These are phyloP conservation scores for Exobasidium cylindrosporum DNA, from an alignment of 1,284 basidiomycete genomes.

Conservation along the genomic window DNA sequence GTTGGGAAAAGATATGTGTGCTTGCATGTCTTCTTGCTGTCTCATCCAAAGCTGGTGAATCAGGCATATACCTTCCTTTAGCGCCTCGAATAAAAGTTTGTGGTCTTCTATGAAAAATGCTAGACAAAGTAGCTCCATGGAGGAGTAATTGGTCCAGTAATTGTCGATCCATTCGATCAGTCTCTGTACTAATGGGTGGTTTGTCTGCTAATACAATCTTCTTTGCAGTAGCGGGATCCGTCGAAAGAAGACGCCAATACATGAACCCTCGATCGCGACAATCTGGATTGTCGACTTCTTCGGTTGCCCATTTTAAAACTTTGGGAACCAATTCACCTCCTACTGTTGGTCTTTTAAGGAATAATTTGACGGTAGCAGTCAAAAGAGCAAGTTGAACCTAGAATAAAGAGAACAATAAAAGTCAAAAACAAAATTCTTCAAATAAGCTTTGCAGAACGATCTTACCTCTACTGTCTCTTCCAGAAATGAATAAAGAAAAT, in stretches of 20 bases:
- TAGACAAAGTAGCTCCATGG: constrained; percentile 43
- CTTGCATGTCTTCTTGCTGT: constrained; percentile 35
- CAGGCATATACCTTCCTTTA: constrained; percentile 30
- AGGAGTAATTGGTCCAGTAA: constrained; percentile 51
- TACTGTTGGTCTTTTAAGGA: constrained; percentile 87
- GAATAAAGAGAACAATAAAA: no score
- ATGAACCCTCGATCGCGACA: constrained; percentile 95
- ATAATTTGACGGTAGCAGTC: constrained; percentile 93
- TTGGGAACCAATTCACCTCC: constrained; percentile 89
- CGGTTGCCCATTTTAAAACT: constrained; percentile 93
- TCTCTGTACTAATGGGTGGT: constrained; percentile 94
- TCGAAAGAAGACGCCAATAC: constrained; percentile 96
- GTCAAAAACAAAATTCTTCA: background rate
- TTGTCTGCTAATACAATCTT: constrained; percentile 89
- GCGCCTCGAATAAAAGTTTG: constrained; percentile 44
- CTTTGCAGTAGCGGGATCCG: constrained; percentile 82
- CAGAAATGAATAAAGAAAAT: constrained; percentile 83
- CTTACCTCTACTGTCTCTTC: constrained; percentile 86
- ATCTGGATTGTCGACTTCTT: constrained; percentile 96
- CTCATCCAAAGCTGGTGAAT: constrained; percentile 35
- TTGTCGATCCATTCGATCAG: constrained; percentile 75
- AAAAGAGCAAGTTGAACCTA: constrained; percentile 93
- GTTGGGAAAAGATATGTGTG: constrained; percentile 41
- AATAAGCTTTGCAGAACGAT: constrained; percentile 15
- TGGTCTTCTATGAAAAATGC: constrained; percentile 48